Evolutionary conservation across 441 rosid species (phyloP), one percentile per base, ranked within the genome.

Genomic region (Daphne laureola): DNA sequence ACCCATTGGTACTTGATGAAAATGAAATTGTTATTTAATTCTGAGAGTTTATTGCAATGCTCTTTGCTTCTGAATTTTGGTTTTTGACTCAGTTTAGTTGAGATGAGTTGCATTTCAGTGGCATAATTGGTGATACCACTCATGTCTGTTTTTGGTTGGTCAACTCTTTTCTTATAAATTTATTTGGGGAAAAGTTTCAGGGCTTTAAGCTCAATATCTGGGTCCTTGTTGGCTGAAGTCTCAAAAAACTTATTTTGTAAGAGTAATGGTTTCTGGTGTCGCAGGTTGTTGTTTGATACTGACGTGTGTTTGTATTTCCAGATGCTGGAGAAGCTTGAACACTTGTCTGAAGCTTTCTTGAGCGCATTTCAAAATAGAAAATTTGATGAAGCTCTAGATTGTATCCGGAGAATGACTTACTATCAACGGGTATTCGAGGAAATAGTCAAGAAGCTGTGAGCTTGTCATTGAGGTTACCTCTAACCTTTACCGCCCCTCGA

Each of bases 371-470:
- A 11, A 55, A 67, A 65, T 60, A 79, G 40, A 59, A 83, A 71
- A 53, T 85, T 70, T 67, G 91, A 79, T 56, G 96, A 83, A 60
- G 95, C 97, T 57, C 53, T 54, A 46, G 59, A 55, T 50, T 89
- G 89, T 61, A 77, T 87, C 59, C 80, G 73, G 61, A 85, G 92
- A 67, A 93, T 87, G 97, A 89, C 87, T 57, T 93, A 93, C 70
- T 93, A 93, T 51, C 73, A 73, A 50, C 84, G 95, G 26, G 86
- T 77, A 13, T 76, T 65, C 43, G 97, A 89, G 80, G 97, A 93
- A 75, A 87, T 85, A 51, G 58, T 68, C 50, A 89, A 78, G 79
- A 88, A 78, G 81, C 87, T 86, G 44, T 89, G 68, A 78, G 38
- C 38, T 11, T 31, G 4, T 9, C 9, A 31, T 21, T 21, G 25